Evolutionary conservation across 768 basidiomycete species (phyloP).

Genomic region (Suillus clintonianus): DNA sequence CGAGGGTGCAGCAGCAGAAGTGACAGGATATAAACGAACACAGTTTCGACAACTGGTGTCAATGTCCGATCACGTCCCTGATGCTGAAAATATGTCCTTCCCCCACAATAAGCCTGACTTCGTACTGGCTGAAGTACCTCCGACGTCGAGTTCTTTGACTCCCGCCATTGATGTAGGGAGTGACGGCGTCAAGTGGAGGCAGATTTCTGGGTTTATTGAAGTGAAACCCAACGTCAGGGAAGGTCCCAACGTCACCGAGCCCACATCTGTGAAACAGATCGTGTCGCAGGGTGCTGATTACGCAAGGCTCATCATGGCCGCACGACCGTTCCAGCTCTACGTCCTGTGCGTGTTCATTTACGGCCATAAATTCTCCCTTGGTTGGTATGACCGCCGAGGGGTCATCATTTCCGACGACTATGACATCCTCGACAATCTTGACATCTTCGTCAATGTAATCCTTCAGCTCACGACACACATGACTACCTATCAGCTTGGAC

Average conservation of each 20-base stretch:
- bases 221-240: neutral
- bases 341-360: conserved; percentile 31
- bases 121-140: neutral
- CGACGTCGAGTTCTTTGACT: neutral
- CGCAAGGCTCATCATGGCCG: conserved; percentile 28
- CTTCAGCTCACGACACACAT: neutral
- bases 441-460: conserved; percentile 27
- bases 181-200: neutral
- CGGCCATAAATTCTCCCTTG: conserved; percentile 31
- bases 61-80: neutral
- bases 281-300: conserved; percentile 27
- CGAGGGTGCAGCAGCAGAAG: neutral
- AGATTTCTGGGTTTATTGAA: neutral
- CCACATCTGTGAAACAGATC: neutral
- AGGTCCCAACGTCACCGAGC: neutral
- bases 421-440: conserved; percentile 23
- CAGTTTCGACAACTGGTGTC: neutral
- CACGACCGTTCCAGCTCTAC: conserved; percentile 32
- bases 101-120: neutral
- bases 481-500: neutral
- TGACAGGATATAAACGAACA: neutral
- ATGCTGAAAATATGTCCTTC: neutral
- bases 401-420: conserved; percentile 23
- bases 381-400: conserved; percentile 33
- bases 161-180: neutral